A percentile compares a stretch with the other conserved stretches of the same genome.
Evolutionary conservation across 2,329 filamentous ascomycete genomes (phyloP).

Genomic region (Fusarium buharicum): DNA sequence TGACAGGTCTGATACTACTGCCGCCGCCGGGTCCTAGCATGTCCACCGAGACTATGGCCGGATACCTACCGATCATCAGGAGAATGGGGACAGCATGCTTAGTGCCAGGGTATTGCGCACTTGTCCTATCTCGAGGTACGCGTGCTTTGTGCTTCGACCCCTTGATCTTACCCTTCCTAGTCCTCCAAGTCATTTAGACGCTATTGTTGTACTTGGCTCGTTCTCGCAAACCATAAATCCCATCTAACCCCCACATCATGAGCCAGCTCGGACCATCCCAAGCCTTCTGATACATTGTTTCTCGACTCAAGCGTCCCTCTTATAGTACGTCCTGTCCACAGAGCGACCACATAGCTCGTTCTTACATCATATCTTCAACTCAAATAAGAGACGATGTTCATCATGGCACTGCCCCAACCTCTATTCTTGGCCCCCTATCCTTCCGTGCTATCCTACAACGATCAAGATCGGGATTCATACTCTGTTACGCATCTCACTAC

Average conservation of each 20-base stretch:
- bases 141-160: constrained; percentile 32
- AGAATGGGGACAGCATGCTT: constrained; percentile 37
- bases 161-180: constrained; percentile 41
- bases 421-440: constrained; percentile 1
- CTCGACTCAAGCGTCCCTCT: constrained; percentile 14
- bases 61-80: constrained; percentile 45
- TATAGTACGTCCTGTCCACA: neutral
- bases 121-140: constrained; percentile 33
- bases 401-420: constrained; percentile 25
- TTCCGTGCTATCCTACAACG: neutral
- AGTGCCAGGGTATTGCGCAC: constrained; percentile 28
- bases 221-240: constrained; percentile 50
- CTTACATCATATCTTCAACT: neutral
- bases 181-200: constrained; percentile 32
- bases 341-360: neutral
- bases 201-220: constrained; percentile 26
- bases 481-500: neutral
- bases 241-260: constrained; percentile 45
- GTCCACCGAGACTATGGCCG: constrained; percentile 42
- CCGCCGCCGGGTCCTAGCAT: constrained; percentile 38
- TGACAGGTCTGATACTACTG: constrained; percentile 50
- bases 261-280: constrained; percentile 19
- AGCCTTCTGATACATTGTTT: constrained; percentile 30
- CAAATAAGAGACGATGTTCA: constrained; percentile 2
- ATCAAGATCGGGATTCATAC: neutral